These are phyloP conservation scores for Pleurostoma richardsiae DNA, from an alignment of 2,329 filamentous ascomycete species.

Conservation along the genomic window DNA sequence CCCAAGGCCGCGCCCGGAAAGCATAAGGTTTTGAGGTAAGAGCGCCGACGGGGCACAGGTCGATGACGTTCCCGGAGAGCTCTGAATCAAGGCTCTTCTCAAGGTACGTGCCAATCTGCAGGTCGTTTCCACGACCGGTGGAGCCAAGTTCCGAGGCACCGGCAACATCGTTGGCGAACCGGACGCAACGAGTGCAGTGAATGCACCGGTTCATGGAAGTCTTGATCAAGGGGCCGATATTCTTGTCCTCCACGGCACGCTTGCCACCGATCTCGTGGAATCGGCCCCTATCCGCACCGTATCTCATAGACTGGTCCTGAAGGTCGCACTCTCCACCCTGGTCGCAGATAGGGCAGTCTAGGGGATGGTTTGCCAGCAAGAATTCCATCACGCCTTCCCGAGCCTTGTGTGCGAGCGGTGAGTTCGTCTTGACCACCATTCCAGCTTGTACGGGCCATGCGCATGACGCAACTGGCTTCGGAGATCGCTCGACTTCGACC, in stretches of 20 bases:
- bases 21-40: conserved; percentile 97
- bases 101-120: conserved; percentile 97
- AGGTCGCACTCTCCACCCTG: conserved; percentile 99
- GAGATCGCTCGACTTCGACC: conserved; percentile 93
- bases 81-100: conserved; percentile 92
- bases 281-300: conserved; percentile 89
- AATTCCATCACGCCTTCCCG: conserved; percentile 99
- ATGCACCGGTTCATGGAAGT: conserved; percentile 99
- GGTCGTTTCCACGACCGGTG: conserved; percentile 89
- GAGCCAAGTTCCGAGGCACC: conserved; percentile 94
- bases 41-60: conserved; percentile 95
- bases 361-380: conserved; percentile 88
- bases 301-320: conserved; percentile 99
- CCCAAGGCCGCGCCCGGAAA: conserved; percentile 95
- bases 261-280: conserved; percentile 97
- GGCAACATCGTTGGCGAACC: conserved; percentile 95
- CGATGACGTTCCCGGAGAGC: conserved; percentile 94
- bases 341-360: conserved; percentile 97
- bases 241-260: conserved; percentile 98
- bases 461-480: conserved; percentile 96
- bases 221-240: conserved; percentile 96
- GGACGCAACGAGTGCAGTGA: conserved; percentile 95
- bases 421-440: conserved; percentile 99
- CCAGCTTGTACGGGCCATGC: conserved; percentile 98
- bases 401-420: conserved; percentile 92